These are phyloP conservation scores for Periglandula ipomoeae DNA, from an alignment of 2,329 filamentous ascomycete species.

Conservation along the genomic window DNA sequence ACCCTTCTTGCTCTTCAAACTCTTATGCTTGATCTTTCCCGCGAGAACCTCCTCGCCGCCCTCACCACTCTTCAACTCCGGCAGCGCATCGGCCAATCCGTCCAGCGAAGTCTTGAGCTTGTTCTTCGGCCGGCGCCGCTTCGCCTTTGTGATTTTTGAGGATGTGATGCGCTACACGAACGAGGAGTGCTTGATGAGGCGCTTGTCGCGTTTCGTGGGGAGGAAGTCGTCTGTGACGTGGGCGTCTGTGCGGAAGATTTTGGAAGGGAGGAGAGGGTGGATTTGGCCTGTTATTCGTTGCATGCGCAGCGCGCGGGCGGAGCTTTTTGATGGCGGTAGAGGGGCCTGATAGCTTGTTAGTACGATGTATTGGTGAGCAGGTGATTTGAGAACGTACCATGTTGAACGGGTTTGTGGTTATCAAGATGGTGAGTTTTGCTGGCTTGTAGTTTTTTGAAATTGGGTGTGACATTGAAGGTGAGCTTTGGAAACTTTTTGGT, in stretches of 20 bases:
- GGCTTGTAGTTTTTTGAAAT: no score
- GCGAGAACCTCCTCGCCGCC: constrained; percentile 33
- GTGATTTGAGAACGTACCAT: neutral
- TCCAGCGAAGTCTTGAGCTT: constrained; percentile 71
- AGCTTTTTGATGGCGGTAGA: constrained; percentile 34
- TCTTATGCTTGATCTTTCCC: constrained; percentile 64
- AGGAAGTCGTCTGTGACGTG: constrained; percentile 50
- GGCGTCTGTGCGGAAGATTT: constrained; percentile 42
- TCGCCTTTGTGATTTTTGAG: constrained; percentile 18
- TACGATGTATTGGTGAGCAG: neutral
- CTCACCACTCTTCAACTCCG: constrained; percentile 44
- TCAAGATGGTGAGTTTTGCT: no score
- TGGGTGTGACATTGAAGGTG: neutral
- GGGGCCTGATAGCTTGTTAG: constrained; percentile 15
- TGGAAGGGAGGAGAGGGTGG: constrained; percentile 41
- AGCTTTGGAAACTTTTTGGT: neutral
- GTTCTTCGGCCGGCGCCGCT: constrained; percentile 53
- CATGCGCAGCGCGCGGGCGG: constrained; percentile 47
- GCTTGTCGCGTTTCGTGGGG: constrained; percentile 75
- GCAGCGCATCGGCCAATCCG: constrained; percentile 71
- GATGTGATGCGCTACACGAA: constrained; percentile 73
- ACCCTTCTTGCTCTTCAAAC: constrained; percentile 64
- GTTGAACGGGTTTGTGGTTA: no score
- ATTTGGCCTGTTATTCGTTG: constrained; percentile 39
- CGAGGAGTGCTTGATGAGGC: constrained; percentile 67